A percentile compares a stretch with the other conserved stretches of the same genome.
These are phyloP conservation scores for Mycena rosella DNA, from an alignment of 768 basidiomycete genomes.

Conservation along the genomic window DNA sequence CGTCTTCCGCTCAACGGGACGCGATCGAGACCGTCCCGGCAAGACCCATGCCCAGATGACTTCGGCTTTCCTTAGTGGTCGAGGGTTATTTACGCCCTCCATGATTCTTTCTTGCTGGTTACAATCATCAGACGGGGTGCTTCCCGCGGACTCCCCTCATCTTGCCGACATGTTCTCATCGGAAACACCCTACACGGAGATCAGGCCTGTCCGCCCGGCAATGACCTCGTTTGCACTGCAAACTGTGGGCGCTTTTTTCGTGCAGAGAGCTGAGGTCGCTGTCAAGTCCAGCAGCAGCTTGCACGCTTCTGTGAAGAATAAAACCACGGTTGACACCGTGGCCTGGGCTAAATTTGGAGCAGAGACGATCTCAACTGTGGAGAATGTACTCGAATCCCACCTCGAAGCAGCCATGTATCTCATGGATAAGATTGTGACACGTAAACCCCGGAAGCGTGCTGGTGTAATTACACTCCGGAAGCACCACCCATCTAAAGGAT, in stretches of 20 bases:
- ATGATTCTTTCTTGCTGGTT: conserved; percentile 11
- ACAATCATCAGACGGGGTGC: background rate
- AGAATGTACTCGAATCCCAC: background rate
- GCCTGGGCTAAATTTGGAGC: background rate
- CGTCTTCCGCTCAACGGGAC: background rate
- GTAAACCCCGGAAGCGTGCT: background rate
- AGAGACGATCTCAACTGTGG: background rate
- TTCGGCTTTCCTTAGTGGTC: background rate
- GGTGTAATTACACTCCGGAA: background rate
- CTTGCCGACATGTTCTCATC: conserved; percentile 4
- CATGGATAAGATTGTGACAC: background rate
- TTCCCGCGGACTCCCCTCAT: background rate
- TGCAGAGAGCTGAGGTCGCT: background rate
- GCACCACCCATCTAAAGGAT: background rate
- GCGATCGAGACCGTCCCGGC: background rate
- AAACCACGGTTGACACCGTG: background rate
- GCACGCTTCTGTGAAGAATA: conserved; percentile 29
- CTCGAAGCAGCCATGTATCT: background rate
- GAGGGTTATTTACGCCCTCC: background rate
- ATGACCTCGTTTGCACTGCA: conserved; percentile 26
- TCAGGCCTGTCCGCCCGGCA: conserved; percentile 22
- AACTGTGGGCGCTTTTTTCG: conserved; percentile 1
- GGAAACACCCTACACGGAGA: background rate
- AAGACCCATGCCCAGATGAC: conserved; percentile 4
- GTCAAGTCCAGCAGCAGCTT: conserved; percentile 6